Conservation (phyloP, 2,329 filamentous ascomycete species). For the Lasiodiplodia citricola region DNA sequence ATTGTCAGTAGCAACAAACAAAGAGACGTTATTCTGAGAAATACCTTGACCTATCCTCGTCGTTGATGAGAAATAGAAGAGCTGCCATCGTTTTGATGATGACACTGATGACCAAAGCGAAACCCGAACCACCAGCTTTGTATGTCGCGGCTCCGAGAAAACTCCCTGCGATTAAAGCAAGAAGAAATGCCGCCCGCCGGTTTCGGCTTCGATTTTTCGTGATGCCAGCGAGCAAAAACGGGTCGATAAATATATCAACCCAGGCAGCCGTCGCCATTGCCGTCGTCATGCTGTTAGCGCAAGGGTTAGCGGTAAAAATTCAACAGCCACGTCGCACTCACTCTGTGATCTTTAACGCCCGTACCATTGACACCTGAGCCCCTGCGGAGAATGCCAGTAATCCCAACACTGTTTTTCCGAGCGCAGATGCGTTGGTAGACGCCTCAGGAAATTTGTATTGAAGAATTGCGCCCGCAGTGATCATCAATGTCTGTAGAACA, state of each 20-base stretch:
- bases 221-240: background rate
- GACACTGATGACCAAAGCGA: background rate
- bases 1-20: too few relatives aligned
- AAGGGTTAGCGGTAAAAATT: too few relatives aligned
- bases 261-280: conserved; percentile 27
- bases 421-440: background rate
- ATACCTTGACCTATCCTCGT: background rate
- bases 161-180: conserved; percentile 16
- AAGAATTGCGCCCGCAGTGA: background rate
- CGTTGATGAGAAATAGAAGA: background rate
- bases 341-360: conserved; percentile 9
- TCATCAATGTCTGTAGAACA: background rate
- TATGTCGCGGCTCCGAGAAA: conserved; percentile 21
- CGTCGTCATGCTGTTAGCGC: conserved; percentile 4
- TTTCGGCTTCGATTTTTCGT: conserved; percentile 16
- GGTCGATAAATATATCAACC: conserved; percentile 25
- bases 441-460: background rate
- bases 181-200: conserved; percentile 15
- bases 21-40: too few relatives aligned
- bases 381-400: conserved; percentile 1
- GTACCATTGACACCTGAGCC: background rate
- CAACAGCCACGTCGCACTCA: too few relatives aligned
- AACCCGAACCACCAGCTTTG: background rate
- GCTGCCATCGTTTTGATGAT: background rate
- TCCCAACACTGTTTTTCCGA: background rate